phyloP scores from a whole-genome alignment of 345 rosid species.

The Gynandropsis gynandra region DNA sequence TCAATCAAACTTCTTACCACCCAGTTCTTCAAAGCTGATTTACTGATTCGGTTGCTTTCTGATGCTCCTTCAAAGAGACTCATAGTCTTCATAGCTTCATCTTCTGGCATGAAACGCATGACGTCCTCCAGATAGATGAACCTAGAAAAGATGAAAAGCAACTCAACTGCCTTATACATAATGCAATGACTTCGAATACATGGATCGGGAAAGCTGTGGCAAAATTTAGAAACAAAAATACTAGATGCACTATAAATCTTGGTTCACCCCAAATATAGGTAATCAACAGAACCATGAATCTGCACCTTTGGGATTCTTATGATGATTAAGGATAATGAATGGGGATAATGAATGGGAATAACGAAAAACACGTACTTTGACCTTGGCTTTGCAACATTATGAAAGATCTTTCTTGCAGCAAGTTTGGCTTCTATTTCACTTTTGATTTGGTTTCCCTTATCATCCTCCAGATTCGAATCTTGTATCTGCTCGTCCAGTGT shows the following conservation, averaged over 20 bases:
- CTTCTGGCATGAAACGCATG: slow-evolving; percentile 61
- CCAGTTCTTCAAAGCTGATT: slow-evolving; percentile 62
- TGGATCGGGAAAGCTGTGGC: too few species aligned
- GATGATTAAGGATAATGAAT: too few species aligned
- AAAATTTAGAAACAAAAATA: too few species aligned
- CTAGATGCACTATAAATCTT: too few species aligned
- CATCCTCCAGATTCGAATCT: slow-evolving; percentile 36
- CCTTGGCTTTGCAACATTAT: slow-evolving; percentile 41
- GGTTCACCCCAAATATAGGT: too few species aligned
- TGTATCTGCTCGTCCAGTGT: slow-evolving; percentile 63
- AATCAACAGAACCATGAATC: too few species aligned
- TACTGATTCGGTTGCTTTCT: slow-evolving; percentile 47
- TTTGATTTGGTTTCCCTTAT: slow-evolving; percentile 38
- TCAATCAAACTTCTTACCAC: slow-evolving; percentile 46
- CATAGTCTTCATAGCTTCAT: slow-evolving; percentile 61
- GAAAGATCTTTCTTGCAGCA: slow-evolving; percentile 42
- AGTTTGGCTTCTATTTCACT: slow-evolving; percentile 50
- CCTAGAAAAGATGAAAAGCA: slow-evolving; percentile 28
- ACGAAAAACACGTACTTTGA: slow-evolving; percentile 19
- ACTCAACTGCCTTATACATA: too few species aligned
- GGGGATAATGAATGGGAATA: background rate
- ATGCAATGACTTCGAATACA: background rate
- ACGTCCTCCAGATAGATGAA: slow-evolving; percentile 60
- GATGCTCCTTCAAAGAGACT: slow-evolving; percentile 62
- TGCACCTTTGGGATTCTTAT: too few species aligned